Evolutionary conservation across 2,329 filamentous ascomycete genomes (phyloP), one percentile per base, ranked within the genome.

Genomic region (Cordyceps cateniannulata): DNA sequence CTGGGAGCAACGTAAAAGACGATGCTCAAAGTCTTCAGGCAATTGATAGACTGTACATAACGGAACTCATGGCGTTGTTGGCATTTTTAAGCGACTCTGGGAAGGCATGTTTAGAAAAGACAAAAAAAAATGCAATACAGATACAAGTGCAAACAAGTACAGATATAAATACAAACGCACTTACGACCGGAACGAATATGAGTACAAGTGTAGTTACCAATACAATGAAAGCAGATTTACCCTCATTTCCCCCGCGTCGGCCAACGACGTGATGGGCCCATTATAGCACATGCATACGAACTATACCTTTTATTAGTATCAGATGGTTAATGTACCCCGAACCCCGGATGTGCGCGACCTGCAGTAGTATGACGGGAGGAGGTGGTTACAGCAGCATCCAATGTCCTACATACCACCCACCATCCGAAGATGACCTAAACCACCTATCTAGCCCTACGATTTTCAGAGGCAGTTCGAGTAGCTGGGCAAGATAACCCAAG

Each of bases 351-450:
- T 38, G 22, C 48, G 56, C 49, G 48, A 16, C 25, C 20, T 35
- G 29, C 24, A 38, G 45, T 27, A 18, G 44, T 3, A 45, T 7
- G 14, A 24, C 35, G 20, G 6, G 7, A 32, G 40, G n/a, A n/a
- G 32, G 35, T 60, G 58, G 58, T 60, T 60, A 60, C 58, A 60
- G 49, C 57, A 59, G 42, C 57, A 59, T 59, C 35, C n/a, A 29
- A 14, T 18, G 42, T 24, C 22, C 32, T 50, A 29, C 29, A 49
- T 48, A 18, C 8, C 25, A 16, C 16, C 25, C 24, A 35, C 7
- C 24, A 32, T 5, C 22, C 20, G 14, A 14, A 10, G 14, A 20
- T 9, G 32, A 9, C 10, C 32, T 35, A 12, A 3, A 35, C 32
- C 32, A 10, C 32, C 27, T 27, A 10, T 32, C 29, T 57, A 48